Evolutionary conservation across 2,329 filamentous ascomycete species (phyloP), one percentile per base, ranked within the genome.

Genomic region (Neonectria sp.): DNA sequence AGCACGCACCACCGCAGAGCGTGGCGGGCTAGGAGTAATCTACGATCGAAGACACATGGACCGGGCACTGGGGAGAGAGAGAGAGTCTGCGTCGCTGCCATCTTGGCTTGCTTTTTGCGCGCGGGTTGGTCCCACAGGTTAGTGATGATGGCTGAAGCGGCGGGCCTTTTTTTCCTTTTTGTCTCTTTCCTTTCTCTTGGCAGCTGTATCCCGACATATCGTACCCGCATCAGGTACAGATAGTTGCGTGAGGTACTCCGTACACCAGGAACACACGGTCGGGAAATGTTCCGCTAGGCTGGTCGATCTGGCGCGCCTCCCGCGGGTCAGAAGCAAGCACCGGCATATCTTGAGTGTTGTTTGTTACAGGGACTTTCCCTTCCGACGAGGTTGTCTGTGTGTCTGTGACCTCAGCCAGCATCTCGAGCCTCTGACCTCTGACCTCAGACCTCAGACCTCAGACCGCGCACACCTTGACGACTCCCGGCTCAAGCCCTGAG

Each of bases 261-360:
- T 21, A 21, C 21, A 21, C 21, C 43, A 27, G 21, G 33, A 55
- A 40, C 27, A 29, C 21, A 27, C n/a, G 29, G 24, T 52, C 37
- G 57, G 35, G 40, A 56, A 61, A 57, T 35, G 37, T 48, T 49
- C 62, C 59, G 51, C 45, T 46, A 43, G 56, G 13, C 21, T 35
- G 45, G 62, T 55, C 63, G 63, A 66, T 66, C 58, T 46, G 53
- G 58, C 53, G 63, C 53, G 63, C 29, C 63, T 66, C 52, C 63
- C 52, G 63, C 63, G 63, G 45, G 46, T 48, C 17, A 46, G 55
- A 61, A 61, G 55, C 40, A 29, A 61, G 25, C 11, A 12, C 15
- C 24, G 56, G n/a, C 43, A 59, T 49, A 24, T n/a, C 33, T 37
- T 40, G 31, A 6, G 15, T 33, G 31, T 33, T 40, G 37, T 60